Conservation (phyloP, 805 yeast genomes). For the Teunomyces tritomae region DNA sequence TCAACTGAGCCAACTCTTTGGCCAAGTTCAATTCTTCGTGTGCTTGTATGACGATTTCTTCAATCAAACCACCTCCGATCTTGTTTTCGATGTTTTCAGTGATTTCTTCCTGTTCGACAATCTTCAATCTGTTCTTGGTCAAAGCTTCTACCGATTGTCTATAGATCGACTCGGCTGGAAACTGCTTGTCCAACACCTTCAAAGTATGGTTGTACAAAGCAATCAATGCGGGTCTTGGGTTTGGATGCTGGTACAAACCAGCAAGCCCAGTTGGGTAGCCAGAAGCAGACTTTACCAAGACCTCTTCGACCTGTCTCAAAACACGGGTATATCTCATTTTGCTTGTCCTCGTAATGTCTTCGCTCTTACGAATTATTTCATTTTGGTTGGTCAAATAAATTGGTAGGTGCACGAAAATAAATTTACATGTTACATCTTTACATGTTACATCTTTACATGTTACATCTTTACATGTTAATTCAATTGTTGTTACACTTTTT, state of each 20-base stretch:
- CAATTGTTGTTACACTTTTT: too few relatives aligned
- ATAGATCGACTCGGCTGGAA: conserved; percentile 74
- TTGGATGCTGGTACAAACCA: conserved; percentile 75
- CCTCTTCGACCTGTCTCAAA: conserved; percentile 47
- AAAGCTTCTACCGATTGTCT: conserved; percentile 70
- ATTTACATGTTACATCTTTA: too few relatives aligned
- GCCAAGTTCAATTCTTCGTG: conserved; percentile 73
- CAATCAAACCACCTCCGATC: conserved; percentile 82
- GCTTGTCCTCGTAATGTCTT: background rate
- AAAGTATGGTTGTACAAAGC: conserved; percentile 71
- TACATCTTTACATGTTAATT: too few relatives aligned
- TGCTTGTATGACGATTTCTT: conserved; percentile 80
- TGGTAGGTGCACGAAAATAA: too few relatives aligned
- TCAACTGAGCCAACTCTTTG: conserved; percentile 63
- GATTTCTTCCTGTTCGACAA: conserved; percentile 63
- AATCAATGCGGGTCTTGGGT: conserved; percentile 76
- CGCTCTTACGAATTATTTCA: background rate
- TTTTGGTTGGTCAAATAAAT: conserved; percentile 7
- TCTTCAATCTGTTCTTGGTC: conserved; percentile 63
- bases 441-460: too few relatives aligned
- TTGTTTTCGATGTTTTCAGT: conserved; percentile 64
- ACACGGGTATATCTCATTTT: conserved; percentile 42
- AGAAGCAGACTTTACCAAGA: conserved; percentile 53
- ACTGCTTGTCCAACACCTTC: conserved; percentile 51
- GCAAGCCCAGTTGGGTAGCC: conserved; percentile 82